Evolutionary conservation across 2,329 filamentous ascomycete genomes (phyloP), one percentile per base, ranked within the genome.

Genomic region (Paradendryphiella salina): DNA sequence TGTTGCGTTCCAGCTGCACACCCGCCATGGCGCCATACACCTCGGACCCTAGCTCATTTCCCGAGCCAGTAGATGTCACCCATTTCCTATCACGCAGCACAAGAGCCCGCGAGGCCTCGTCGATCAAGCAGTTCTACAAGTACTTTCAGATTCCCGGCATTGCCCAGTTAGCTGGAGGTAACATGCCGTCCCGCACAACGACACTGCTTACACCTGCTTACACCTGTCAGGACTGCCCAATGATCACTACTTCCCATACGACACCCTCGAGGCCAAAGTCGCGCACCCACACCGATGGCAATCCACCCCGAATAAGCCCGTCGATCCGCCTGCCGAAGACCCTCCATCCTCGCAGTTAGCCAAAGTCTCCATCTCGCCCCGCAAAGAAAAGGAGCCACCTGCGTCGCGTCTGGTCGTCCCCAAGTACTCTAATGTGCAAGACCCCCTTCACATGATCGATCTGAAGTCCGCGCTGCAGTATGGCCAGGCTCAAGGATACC

Each of bases 391-490:
- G 36, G 63, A 62, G 10, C 69, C 63, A 5, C 65, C 67, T 2
- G 58, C 70, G 6, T 59, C 67, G 18, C 85, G 86, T 61, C 77
- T 96, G 41, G 77, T 83, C 4, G 85, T 96, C 0, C 92, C 90
- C 20, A 89, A 90, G 69, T 76, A 82, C 40, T 83, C 82, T 11
- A 69, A 76, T 3, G 79, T 82, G 38, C 65, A 76, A 36, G 82
- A 92, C 61, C 78, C 82, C 0, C 63, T 82, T 23, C 82, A 82
- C 66, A 89, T 87, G 75, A 89, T 96, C 63, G 92, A 96, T 69
- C 75, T 96, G 23, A 81, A 84, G 44, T 88, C 88, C 0, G 90
- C 90, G 3, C 79, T 96, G 44, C 92, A 96, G 75, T 96, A 96
- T 76, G 90, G 90, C 53, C 83, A 82, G n/a, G 86, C 88, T 1